These are phyloP conservation scores for Bruguiera sexangula DNA, from an alignment of 345 rosid species.

Conservation along the genomic window DNA sequence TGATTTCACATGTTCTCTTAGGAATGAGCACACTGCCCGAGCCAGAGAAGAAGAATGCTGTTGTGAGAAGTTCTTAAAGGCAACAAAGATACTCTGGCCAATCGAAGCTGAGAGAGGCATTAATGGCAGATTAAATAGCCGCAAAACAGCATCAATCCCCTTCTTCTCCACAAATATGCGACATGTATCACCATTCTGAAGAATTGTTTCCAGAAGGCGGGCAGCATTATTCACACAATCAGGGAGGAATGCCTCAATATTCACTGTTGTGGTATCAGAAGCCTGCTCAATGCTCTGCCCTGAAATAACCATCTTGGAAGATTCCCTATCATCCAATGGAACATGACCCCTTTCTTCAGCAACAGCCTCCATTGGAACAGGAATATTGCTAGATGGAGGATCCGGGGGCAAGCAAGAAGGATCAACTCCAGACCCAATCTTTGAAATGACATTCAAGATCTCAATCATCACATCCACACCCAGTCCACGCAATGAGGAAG, in stretches of 20 bases:
- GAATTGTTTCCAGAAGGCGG: constrained; percentile 87
- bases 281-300: constrained; percentile 53
- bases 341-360: constrained; percentile 48
- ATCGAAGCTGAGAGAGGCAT: constrained; percentile 75
- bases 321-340: constrained; percentile 37
- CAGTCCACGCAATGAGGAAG: constrained; percentile 74
- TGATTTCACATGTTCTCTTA: constrained; percentile 66
- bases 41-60: constrained; percentile 87
- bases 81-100: constrained; percentile 77
- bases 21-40: constrained; percentile 70
- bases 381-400: constrained; percentile 34
- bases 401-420: constrained; percentile 44
- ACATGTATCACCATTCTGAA: constrained; percentile 94
- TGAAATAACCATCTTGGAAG: constrained; percentile 41
- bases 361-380: constrained; percentile 93
- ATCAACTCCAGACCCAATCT: constrained; percentile 66
- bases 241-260: constrained; percentile 69
- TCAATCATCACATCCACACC: constrained; percentile 95
- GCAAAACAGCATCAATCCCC: constrained; percentile 82
- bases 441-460: constrained; percentile 55
- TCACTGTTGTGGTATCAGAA: constrained; percentile 49
- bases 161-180: constrained; percentile 89
- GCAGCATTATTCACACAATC: constrained; percentile 77
- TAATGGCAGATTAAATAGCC: constrained; percentile 68
- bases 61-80: constrained; percentile 90